Conservation (phyloP, 352 stramenopile species). For the Pythium aristosporum region DNA sequence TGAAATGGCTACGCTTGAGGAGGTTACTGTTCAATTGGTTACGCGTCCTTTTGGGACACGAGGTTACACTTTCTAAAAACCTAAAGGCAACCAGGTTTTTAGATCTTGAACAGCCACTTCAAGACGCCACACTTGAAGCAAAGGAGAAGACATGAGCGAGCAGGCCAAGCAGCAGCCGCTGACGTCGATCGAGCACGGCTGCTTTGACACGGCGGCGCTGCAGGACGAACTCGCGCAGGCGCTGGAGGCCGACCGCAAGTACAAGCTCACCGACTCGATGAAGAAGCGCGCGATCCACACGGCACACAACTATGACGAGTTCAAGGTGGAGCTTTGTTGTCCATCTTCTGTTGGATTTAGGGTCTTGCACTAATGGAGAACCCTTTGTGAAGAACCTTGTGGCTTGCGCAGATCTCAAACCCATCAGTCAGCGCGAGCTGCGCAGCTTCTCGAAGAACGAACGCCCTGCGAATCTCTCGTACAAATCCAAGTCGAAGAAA, state of each 20-base stretch:
- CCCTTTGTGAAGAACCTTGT: constrained; percentile 64
- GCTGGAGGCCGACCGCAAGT: constrained; percentile 79
- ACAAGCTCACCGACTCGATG: constrained; percentile 83
- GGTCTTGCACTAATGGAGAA: not conserved
- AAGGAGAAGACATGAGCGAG: constrained; percentile 12
- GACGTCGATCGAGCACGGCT: constrained; percentile 76
- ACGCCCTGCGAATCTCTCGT: constrained; percentile 67
- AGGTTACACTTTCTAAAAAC: constrained; percentile 1
- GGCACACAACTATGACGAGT: constrained; percentile 81
- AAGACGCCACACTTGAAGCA: not conserved
- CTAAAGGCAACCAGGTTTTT: constrained; percentile 17
- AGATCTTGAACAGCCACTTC: constrained; percentile 29
- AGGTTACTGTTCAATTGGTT: not conserved
- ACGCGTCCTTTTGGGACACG: constrained; percentile 14
- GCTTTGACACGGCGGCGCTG: constrained; percentile 72
- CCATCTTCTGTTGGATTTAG: not conserved
- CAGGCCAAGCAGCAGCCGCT: constrained; percentile 30
- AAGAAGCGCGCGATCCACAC: constrained; percentile 89
- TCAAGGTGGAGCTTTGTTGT: constrained; percentile 45
- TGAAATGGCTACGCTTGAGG: not conserved
- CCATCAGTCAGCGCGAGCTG: constrained; percentile 73
- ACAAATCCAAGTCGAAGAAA: constrained; percentile 34
- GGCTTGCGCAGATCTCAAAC: constrained; percentile 80
- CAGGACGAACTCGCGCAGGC: constrained; percentile 70
- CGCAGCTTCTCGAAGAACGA: constrained; percentile 48